These are phyloP conservation scores for Sugiyamaella smithiae DNA, from an alignment of 805 yeast genomes.

Conservation along the genomic window DNA sequence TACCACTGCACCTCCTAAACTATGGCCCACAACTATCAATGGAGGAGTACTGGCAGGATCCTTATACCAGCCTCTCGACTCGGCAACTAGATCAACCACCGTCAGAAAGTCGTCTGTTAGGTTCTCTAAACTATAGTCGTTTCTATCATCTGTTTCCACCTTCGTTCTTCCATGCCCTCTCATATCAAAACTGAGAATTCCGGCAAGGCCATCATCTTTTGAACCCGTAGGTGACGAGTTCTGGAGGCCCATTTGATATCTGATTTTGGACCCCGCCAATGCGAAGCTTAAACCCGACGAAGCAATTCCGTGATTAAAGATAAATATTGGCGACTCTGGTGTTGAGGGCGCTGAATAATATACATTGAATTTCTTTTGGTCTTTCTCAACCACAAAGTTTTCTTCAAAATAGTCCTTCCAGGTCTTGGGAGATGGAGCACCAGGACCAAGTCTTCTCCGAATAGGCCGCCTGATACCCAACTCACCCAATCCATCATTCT, in stretches of 20 bases:
- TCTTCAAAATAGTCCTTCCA: constrained; percentile 40
- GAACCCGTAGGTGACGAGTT: background rate
- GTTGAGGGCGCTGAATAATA: constrained; percentile 55
- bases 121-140: constrained; percentile 47
- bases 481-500: background rate
- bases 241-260: constrained; percentile 24
- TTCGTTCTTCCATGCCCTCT: constrained; percentile 77
- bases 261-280: constrained; percentile 41
- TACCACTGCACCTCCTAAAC: constrained; percentile 86
- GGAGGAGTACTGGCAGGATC: constrained; percentile 26
- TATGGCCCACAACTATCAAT: constrained; percentile 74
- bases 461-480: background rate
- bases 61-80: constrained; percentile 15
- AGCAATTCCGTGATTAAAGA: constrained; percentile 95
- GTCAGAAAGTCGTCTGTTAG: constrained; percentile 58
- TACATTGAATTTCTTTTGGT: constrained; percentile 44
- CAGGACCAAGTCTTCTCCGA: background rate
- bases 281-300: constrained; percentile 81
- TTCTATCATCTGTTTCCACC: constrained; percentile 24
- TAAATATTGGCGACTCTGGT: constrained; percentile 51
- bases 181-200: constrained; percentile 69
- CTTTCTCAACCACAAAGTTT: constrained; percentile 26
- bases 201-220: constrained; percentile 45
- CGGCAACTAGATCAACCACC: constrained; percentile 44
- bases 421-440: background rate